A percentile compares a stretch with the other conserved stretches of the same genome.
Conservation (phyloP, 2,329 filamentous ascomycete genomes). For the Ilyonectria destructans region DNA sequence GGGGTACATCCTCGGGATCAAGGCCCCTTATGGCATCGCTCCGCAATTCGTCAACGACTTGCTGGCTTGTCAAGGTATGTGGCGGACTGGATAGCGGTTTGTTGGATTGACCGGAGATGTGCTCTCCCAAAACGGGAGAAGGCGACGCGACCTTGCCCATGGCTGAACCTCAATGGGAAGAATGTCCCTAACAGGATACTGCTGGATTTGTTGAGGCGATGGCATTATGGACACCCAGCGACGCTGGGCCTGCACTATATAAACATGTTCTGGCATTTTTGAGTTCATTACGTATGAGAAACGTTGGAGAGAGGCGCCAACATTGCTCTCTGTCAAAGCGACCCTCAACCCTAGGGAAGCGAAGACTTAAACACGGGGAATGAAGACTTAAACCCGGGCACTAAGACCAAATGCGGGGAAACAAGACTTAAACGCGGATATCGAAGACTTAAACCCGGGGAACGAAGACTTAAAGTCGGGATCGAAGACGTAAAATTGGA, state of each 20-base stretch:
- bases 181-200: not conserved
- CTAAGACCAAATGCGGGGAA: conserved; percentile 2
- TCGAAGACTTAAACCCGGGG: conserved; percentile 12
- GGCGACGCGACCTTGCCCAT: conserved; percentile 58
- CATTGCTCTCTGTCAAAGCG: not conserved
- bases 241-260: not conserved
- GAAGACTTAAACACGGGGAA: conserved; percentile 17
- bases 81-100: conserved; percentile 66
- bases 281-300: not conserved
- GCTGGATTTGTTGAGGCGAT: not conserved
- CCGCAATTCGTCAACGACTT: conserved; percentile 67
- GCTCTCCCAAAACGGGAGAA: conserved; percentile 36
- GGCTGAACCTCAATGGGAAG: conserved; percentile 51
- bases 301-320: conserved; percentile 1
- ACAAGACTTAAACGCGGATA: not conserved
- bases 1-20: conserved; percentile 63
- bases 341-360: not conserved
- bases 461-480: conserved; percentile 9
- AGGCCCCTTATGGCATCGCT: conserved; percentile 70
- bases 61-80: conserved; percentile 66
- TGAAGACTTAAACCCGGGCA: conserved; percentile 5
- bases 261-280: not conserved
- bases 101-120: conserved; percentile 53
- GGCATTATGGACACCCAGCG: not conserved
- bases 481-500: conserved; percentile 8